A percentile compares a stretch with the other conserved stretches of the same genome.
Evolutionary conservation across 139 green algal genomes (phyloP).

Genomic region (Coccomyxa sp.): DNA sequence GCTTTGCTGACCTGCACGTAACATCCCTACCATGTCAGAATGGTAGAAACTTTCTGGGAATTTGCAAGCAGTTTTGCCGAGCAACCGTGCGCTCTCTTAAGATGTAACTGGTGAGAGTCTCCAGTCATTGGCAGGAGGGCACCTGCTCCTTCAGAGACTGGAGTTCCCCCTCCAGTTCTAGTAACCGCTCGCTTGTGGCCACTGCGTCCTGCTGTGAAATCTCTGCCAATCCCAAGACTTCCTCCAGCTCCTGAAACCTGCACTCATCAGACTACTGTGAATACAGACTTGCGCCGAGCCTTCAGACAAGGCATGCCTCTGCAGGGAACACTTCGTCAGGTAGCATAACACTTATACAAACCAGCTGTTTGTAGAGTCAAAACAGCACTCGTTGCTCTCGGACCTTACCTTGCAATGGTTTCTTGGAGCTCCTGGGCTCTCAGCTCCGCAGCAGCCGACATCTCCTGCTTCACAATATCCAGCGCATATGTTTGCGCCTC

Average conservation of each 20-base stretch:
- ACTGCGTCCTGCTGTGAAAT: not conserved
- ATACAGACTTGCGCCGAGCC: not conserved
- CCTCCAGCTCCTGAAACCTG: slow-evolving; percentile 9
- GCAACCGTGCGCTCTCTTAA: too few species aligned
- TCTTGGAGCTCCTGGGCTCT: not conserved
- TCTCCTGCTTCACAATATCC: not conserved
- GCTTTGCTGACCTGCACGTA: not conserved
- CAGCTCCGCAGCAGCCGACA: not conserved
- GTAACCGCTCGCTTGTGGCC: not conserved
- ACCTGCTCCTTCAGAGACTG: not conserved
- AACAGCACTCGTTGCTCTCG: not conserved
- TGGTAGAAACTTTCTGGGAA: too few species aligned
- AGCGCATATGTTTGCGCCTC: not conserved
- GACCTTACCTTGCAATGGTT: not conserved
- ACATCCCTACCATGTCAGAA: too few species aligned
- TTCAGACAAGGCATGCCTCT: too few species aligned
- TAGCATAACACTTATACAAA: not conserved
- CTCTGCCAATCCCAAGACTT: slow-evolving; percentile 1
- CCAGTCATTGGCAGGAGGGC: not conserved
- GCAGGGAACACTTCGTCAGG: too few species aligned
- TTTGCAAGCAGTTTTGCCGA: too few species aligned
- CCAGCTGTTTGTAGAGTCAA: not conserved
- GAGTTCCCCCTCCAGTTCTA: not conserved
- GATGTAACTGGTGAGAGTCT: too few species aligned
- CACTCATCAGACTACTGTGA: not conserved